Evolutionary conservation across 2,329 filamentous ascomycete species (phyloP), one percentile per base, ranked within the genome.

Genomic region (Cladosporium austrohemisphaericum): DNA sequence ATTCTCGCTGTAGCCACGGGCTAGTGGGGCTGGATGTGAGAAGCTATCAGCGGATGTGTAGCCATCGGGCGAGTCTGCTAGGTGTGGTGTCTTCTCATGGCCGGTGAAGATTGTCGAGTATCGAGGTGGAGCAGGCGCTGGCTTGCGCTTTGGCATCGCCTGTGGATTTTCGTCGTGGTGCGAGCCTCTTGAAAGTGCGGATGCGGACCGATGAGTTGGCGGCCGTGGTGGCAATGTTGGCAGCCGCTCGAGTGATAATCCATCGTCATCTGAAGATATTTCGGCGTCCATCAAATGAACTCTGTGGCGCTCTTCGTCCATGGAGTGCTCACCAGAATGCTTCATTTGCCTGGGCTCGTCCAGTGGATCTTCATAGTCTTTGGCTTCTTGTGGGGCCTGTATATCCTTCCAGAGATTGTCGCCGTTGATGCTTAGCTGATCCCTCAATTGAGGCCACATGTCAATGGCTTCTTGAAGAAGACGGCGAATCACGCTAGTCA

Each of bases 401-500:
- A 77, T 58, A 35, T 73, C 68, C 25, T 60, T 55, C 28, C 59
- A 57, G 52, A 77, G 74, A 2, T 59, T 59, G n/a, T 57, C 53
- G 6, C 54, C 55, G 8, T 66, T 62, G 35, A 74, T 62, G 22
- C 63, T 64, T 53, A 74, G 73, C 7, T 67, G 69, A 25, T 71
- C 63, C 11, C 69, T 61, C 7, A 77, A 60, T 16, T 72, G 55
- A 2, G 66, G 58, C 74, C 76, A 74, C 56, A 69, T 55, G 10
- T 71, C 64, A 31, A 78, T 71, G 2, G 75, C 73, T 28, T 71
- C 68, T 35, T 71, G 68, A 13, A 80, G 60, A 4, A 80, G 68
- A 10, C 71, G 69, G 16, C 72, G 67, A n/a, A 79, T 65, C 13
- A 77, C 72, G 1, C 68, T 71, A 3, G 75, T 76, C 60, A 78